Percentiles rank a stretch among this genome's conserved stretches.
Conservation (phyloP, 768 basidiomycete genomes). For the Udeniomyces megalosporus region DNA sequence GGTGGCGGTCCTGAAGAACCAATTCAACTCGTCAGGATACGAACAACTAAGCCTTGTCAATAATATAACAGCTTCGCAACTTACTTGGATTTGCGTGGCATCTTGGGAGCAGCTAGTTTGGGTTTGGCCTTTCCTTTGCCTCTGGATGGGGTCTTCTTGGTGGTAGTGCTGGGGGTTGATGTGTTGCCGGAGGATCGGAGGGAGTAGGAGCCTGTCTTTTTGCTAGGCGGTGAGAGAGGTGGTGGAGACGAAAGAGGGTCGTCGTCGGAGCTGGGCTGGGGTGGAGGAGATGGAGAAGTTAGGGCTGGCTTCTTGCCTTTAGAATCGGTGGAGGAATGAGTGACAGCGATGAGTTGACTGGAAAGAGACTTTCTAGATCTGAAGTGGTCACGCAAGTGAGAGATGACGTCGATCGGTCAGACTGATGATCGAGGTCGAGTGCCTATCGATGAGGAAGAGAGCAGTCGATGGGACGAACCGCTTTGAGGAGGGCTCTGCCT, state of each 20-base stretch:
- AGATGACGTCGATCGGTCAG: background rate
- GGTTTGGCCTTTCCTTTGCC: background rate
- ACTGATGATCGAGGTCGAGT: background rate
- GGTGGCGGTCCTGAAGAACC: too few species aligned
- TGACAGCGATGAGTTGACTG: background rate
- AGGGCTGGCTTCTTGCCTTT: slow-evolving; percentile 9
- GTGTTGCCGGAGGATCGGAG: background rate
- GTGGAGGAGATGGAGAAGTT: slow-evolving; percentile 1
- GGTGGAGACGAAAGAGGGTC: background rate
- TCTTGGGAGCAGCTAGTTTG: background rate
- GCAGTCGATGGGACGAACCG: background rate
- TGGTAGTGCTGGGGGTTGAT: background rate
- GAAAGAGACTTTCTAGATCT: slow-evolving; percentile 12
- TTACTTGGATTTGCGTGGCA: slow-evolving; percentile 4
- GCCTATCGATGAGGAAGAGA: background rate
- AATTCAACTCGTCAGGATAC: too few species aligned
- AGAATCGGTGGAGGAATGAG: background rate
- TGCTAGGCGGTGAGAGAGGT: background rate
- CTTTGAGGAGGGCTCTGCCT: background rate
- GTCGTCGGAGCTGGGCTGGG: background rate
- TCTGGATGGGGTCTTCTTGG: background rate
- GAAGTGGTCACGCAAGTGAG: background rate
- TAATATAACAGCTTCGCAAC: background rate
- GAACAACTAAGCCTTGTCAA: too few species aligned
- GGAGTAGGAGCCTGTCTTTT: background rate